A percentile compares a stretch with the other conserved stretches of the same genome.
These are phyloP conservation scores for Sparassis latifolia DNA, from an alignment of 1,284 basidiomycete genomes.

Conservation along the genomic window DNA sequence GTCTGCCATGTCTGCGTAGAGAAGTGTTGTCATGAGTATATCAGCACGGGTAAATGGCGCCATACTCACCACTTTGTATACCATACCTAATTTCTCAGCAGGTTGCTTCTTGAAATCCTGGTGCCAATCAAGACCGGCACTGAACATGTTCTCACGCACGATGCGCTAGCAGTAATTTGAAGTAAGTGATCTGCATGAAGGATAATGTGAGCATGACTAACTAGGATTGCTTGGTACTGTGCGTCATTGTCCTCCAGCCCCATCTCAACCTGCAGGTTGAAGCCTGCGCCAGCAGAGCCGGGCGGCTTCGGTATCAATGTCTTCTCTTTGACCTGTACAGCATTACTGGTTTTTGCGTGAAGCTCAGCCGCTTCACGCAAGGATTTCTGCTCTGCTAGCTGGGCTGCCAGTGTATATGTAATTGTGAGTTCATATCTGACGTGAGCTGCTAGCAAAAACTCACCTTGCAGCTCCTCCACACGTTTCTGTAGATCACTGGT, in stretches of 20 bases:
- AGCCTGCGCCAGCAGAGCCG: not conserved
- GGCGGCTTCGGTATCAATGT: not conserved
- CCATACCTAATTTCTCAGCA: not conserved
- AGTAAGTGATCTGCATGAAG: not conserved
- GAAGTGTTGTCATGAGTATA: not conserved
- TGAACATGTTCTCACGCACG: not conserved
- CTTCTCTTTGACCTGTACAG: not conserved
- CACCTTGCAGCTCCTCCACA: too few species aligned
- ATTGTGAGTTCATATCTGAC: too few species aligned
- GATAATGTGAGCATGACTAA: not conserved
- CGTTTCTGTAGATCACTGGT: too few species aligned
- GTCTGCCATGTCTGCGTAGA: constrained; percentile 5
- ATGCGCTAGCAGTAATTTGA: not conserved
- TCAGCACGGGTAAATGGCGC: too few species aligned
- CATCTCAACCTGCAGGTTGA: not conserved
- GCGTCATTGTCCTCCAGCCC: not conserved
- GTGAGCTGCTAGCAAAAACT: too few species aligned
- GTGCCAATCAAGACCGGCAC: constrained; percentile 1
- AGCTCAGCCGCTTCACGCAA: not conserved
- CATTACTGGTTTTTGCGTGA: not conserved
- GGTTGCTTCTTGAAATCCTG: constrained; percentile 6
- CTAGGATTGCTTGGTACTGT: not conserved
- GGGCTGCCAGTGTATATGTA: not conserved
- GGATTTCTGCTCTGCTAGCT: not conserved
- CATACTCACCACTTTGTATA: constrained; percentile 3